These are phyloP conservation scores for Ceriops zippeliana DNA, from an alignment of 345 rosid species.

Conservation along the genomic window DNA sequence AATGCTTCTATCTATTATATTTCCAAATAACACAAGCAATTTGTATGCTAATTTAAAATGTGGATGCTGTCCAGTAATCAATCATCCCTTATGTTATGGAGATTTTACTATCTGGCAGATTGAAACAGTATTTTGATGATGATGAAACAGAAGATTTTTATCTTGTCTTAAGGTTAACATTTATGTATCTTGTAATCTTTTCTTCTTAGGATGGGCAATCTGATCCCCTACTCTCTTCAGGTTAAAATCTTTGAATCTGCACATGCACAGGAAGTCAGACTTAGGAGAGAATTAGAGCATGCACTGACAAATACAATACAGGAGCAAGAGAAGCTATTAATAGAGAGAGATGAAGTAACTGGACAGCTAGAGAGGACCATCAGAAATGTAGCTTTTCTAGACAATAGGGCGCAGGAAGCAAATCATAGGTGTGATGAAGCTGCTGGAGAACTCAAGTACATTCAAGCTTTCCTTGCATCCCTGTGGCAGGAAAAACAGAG, in stretches of 20 bases:
- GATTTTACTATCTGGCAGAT: not conserved
- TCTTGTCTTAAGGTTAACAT: not conserved
- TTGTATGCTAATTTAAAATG: too few species aligned
- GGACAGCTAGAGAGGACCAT: conserved; percentile 50
- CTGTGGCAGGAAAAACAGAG: conserved; percentile 57
- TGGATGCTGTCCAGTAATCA: too few species aligned
- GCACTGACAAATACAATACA: conserved; percentile 26
- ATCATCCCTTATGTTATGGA: not conserved
- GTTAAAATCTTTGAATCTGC: conserved; percentile 44
- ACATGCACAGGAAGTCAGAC: conserved; percentile 38
- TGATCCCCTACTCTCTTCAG: conserved; percentile 29
- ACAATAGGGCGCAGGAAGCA: conserved; percentile 50
- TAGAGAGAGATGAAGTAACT: conserved; percentile 42
- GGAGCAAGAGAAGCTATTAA: conserved; percentile 42
- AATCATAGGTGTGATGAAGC: conserved; percentile 46
- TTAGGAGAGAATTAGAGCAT: conserved; percentile 48
- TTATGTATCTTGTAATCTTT: conserved; percentile 2
- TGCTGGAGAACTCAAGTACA: conserved; percentile 40
- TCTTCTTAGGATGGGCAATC: conserved; percentile 1
- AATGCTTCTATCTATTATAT: not conserved
- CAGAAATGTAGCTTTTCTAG: conserved; percentile 53
- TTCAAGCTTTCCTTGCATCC: conserved; percentile 51
- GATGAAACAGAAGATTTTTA: not conserved
- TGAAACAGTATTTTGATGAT: not conserved
- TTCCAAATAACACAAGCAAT: not conserved